A percentile compares a stretch with the other conserved stretches of the same genome.
Evolutionary conservation across 139 green algal species (phyloP).

Genomic region (Tetraselmis striata): DNA sequence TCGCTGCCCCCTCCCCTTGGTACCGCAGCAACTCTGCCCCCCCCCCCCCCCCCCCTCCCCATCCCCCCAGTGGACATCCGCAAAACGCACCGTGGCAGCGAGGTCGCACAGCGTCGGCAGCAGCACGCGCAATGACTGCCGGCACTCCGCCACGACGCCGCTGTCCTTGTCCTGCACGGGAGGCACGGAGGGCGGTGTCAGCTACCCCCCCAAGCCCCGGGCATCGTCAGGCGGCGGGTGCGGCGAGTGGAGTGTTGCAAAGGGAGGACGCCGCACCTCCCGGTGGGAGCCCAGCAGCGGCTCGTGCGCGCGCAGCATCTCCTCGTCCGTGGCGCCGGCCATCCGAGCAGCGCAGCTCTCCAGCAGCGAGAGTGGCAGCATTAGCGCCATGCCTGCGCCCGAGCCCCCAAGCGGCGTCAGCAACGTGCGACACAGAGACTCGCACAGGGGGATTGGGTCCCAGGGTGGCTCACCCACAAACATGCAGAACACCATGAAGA

Average conservation of each 20-base stretch:
- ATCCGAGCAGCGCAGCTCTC: background rate
- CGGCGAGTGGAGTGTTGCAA: too few species aligned
- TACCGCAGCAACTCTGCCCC: too few species aligned
- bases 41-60: too few species aligned
- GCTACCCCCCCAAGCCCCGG: too few species aligned
- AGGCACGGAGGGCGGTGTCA: too few species aligned
- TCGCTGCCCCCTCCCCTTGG: too few species aligned
- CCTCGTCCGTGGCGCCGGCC: background rate
- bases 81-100: slow-evolving; percentile 5
- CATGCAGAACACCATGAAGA: background rate
- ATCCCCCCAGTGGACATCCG: too few species aligned
- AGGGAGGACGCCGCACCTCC: too few species aligned
- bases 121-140: background rate
- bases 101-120: slow-evolving; percentile 8
- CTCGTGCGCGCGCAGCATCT: background rate
- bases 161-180: background rate
- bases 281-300: background rate
- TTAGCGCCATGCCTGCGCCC: background rate
- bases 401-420: too few species aligned
- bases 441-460: background rate
- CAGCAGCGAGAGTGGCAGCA: background rate
- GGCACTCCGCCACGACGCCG: background rate
- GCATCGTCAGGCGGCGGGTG: too few species aligned
- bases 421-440: too few species aligned
- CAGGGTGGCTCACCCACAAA: background rate